phyloP scores from a whole-genome alignment of 345 rosid genomes.

The Populus nigra region DNA sequence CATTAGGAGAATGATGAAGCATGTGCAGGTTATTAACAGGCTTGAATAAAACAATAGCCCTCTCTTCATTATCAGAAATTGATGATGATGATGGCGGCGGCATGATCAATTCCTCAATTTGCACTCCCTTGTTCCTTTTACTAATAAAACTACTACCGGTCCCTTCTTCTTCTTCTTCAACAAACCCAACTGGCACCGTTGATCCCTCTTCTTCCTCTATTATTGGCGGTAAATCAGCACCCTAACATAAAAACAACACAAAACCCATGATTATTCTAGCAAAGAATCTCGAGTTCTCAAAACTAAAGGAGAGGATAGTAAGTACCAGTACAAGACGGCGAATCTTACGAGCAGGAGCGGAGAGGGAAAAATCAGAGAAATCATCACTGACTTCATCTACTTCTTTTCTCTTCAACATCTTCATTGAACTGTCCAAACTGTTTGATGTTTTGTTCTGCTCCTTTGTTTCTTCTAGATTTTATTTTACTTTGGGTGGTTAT shows the following conservation, averaged over 20 bases:
- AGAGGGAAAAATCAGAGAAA: slow-evolving; percentile 72
- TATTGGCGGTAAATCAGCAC: slow-evolving; percentile 53
- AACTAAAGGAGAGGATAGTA: neutral
- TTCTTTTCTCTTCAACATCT: slow-evolving; percentile 55
- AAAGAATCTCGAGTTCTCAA: neutral
- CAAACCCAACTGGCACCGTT: neutral
- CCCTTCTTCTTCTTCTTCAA: no score
- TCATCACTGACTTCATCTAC: slow-evolving; percentile 66
- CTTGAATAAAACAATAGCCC: slow-evolving; percentile 61
- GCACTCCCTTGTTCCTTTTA: neutral
- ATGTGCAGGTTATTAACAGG: slow-evolving; percentile 28
- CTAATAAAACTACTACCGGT: neutral
- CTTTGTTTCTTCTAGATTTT: neutral
- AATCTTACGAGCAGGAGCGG: slow-evolving; percentile 73
- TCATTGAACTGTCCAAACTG: neutral
- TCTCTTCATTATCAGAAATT: slow-evolving; percentile 41
- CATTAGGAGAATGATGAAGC: slow-evolving; percentile 26
- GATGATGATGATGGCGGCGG: neutral
- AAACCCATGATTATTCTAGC: neutral
- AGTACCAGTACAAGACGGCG: slow-evolving; percentile 80
- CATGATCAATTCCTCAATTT: neutral
- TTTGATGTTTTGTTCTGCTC: no score
- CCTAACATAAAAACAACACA: slow-evolving; percentile 23
- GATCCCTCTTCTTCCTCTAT: slow-evolving; percentile 57
- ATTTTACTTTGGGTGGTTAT: neutral